Percentiles rank a stretch among this genome's conserved stretches.
phyloP scores from a whole-genome alignment of 495 filamentous ascomycete genomes.

The Astrothelium macrocarpum region DNA sequence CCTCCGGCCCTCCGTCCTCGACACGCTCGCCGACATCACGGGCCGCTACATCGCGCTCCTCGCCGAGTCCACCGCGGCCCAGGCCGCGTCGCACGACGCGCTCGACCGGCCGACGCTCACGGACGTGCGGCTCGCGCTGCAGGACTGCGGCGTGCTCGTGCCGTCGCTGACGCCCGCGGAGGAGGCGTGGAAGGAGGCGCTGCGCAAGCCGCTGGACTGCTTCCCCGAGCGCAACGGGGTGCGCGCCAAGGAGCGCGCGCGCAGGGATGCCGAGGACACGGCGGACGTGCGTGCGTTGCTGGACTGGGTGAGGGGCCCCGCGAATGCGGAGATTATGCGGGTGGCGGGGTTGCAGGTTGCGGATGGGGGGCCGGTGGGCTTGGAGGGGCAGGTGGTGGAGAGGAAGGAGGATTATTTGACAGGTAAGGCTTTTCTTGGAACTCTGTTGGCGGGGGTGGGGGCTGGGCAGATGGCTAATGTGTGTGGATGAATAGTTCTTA shows the following conservation, averaged over 20 bases:
- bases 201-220: conserved; percentile 28
- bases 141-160: conserved; percentile 60
- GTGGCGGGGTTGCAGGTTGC: conserved; percentile 45
- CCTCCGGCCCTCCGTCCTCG: conserved; percentile 63
- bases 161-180: conserved; percentile 51
- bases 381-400: conserved; percentile 39
- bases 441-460: conserved; percentile 11
- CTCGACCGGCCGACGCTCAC: conserved; percentile 47
- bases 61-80: conserved; percentile 49
- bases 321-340: conserved; percentile 63
- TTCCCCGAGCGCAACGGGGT: conserved; percentile 17
- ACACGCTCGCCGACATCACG: conserved; percentile 66
- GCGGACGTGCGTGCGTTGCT: conserved; percentile 63
- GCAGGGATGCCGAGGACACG: conserved; percentile 55
- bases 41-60: conserved; percentile 64
- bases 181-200: conserved; percentile 41
- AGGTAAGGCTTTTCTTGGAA: conserved; percentile 30
- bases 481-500: conserved; percentile 38
- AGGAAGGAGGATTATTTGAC: conserved; percentile 65
- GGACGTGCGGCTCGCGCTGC: conserved; percentile 73
- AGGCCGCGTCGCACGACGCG: conserved; percentile 46
- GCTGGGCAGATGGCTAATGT: neutral
- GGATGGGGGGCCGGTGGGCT: conserved; percentile 27
- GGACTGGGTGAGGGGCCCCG: conserved; percentile 58
- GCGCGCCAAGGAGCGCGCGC: conserved; percentile 3